A percentile compares a stretch with the other conserved stretches of the same genome.
Conservation (phyloP, 2,329 filamentous ascomycete species). For the Xylaria sp. region DNA sequence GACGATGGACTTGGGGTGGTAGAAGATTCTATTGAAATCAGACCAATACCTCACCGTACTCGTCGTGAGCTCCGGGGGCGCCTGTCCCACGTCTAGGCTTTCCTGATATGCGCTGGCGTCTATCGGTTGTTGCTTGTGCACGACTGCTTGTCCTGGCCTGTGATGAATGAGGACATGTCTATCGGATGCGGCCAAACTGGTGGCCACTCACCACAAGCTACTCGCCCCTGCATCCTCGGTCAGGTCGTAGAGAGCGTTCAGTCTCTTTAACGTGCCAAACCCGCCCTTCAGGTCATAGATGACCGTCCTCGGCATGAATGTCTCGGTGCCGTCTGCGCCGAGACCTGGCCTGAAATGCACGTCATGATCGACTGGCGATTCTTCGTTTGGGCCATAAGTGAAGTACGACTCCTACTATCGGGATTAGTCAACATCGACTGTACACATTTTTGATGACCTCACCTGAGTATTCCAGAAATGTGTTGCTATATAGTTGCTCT, state of each 20-base stretch:
- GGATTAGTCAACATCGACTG: not conserved
- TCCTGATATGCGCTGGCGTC: conserved; percentile 79
- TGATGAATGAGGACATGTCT: conserved; percentile 13
- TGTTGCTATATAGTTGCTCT: conserved; percentile 91
- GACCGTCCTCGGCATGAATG: conserved; percentile 88
- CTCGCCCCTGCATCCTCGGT: conserved; percentile 50
- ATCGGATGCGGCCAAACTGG: conserved; percentile 21
- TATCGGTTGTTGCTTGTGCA: conserved; percentile 77
- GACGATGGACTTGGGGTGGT: conserved; percentile 86
- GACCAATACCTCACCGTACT: conserved; percentile 93
- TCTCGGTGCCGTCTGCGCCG: conserved; percentile 85
- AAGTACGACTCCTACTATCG: conserved; percentile 88
- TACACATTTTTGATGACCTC: conserved; percentile 33
- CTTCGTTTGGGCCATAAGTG: conserved; percentile 78
- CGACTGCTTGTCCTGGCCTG: conserved; percentile 73
- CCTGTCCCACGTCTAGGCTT: conserved; percentile 77
- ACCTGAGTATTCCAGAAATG: conserved; percentile 99
- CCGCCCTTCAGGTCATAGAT: conserved; percentile 96
- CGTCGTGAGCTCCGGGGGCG: conserved; percentile 72
- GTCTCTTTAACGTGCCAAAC: conserved; percentile 87
- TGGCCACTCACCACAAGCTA: conserved; percentile 54
- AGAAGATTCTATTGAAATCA: conserved; percentile 93
- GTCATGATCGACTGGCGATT: conserved; percentile 80
- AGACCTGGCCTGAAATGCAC: conserved; percentile 89
- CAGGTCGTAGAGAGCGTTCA: conserved; percentile 86